Conservation (phyloP, 2,329 filamentous ascomycete species). For the Diaporthe citri region DNA sequence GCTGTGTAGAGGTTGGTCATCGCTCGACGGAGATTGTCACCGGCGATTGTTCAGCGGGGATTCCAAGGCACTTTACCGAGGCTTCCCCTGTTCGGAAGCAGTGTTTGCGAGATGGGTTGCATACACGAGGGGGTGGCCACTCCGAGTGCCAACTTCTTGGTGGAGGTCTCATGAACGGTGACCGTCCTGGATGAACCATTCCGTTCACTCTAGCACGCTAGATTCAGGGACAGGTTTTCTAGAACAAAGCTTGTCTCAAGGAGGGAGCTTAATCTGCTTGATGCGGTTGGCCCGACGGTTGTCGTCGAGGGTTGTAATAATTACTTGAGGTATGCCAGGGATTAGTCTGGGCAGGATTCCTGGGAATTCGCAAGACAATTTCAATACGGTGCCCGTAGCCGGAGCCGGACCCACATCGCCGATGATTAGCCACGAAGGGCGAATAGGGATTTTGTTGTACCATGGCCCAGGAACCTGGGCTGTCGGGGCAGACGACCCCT, state of each 20-base stretch:
- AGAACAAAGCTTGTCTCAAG: slow-evolving; percentile 32
- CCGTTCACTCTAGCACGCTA: neutral
- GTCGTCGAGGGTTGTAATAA: slow-evolving; percentile 18
- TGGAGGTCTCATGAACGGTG: slow-evolving; percentile 13
- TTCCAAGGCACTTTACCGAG: neutral
- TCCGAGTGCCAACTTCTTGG: neutral
- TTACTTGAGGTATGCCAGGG: slow-evolving; percentile 24
- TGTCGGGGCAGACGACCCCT: slow-evolving; percentile 15
- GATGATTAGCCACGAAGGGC: neutral
- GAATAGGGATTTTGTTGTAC: neutral
- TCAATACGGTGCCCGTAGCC: neutral
- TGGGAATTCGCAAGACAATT: slow-evolving; percentile 1
- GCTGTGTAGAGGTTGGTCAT: neutral
- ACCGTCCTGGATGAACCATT: slow-evolving; percentile 8
- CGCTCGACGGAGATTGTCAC: neutral
- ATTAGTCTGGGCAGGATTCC: slow-evolving; percentile 6
- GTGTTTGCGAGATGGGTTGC: neutral
- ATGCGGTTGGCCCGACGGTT: slow-evolving; percentile 21
- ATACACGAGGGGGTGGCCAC: neutral
- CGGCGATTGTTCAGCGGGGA: neutral
- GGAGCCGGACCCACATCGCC: neutral
- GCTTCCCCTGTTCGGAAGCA: neutral
- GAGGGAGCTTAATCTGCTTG: slow-evolving; percentile 27
- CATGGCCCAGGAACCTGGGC: neutral
- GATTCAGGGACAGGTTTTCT: slow-evolving; percentile 17